These are phyloP conservation scores for Metschnikowia gelsemii DNA, from an alignment of 805 yeast genomes.

Conservation along the genomic window DNA sequence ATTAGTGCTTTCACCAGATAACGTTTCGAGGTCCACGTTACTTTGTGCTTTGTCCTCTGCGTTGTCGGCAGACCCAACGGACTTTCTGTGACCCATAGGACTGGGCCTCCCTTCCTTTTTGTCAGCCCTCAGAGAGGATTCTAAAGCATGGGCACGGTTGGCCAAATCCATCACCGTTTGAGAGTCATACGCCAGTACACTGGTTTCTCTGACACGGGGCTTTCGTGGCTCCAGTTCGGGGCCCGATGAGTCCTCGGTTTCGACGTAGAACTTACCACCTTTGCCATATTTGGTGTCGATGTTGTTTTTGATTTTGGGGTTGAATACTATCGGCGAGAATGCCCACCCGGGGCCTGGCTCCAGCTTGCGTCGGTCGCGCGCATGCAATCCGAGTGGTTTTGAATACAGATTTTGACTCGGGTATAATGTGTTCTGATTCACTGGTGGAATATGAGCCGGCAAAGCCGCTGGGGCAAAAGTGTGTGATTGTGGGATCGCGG, in stretches of 20 bases:
- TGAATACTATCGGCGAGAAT: slow-evolving; percentile 79
- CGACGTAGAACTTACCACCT: slow-evolving; percentile 88
- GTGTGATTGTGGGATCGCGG: slow-evolving; percentile 37
- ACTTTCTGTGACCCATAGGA: too few relatives aligned
- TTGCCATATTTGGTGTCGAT: slow-evolving; percentile 83
- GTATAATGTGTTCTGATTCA: too few relatives aligned
- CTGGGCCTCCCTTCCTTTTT: neutral
- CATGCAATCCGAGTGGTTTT: neutral
- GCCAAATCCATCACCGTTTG: neutral
- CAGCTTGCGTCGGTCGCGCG: slow-evolving; percentile 8
- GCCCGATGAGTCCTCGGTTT: slow-evolving; percentile 27
- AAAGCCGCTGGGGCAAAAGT: too few relatives aligned
- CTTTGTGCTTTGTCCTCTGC: neutral
- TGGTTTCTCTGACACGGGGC: slow-evolving; percentile 15
- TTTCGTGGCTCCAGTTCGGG: slow-evolving; percentile 15
- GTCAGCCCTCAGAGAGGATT: neutral
- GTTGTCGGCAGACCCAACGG: neutral
- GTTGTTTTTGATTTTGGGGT: slow-evolving; percentile 70
- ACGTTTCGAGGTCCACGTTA: neutral
- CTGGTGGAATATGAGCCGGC: neutral
- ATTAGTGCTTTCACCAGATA: slow-evolving; percentile 1
- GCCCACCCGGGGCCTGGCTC: slow-evolving; percentile 45
- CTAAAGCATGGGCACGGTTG: neutral
- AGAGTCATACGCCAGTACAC: slow-evolving; percentile 12
- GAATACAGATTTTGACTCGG: too few relatives aligned